Conservation (phyloP, 2,329 filamentous ascomycete species). For the Dactylellina haptotyla region DNA sequence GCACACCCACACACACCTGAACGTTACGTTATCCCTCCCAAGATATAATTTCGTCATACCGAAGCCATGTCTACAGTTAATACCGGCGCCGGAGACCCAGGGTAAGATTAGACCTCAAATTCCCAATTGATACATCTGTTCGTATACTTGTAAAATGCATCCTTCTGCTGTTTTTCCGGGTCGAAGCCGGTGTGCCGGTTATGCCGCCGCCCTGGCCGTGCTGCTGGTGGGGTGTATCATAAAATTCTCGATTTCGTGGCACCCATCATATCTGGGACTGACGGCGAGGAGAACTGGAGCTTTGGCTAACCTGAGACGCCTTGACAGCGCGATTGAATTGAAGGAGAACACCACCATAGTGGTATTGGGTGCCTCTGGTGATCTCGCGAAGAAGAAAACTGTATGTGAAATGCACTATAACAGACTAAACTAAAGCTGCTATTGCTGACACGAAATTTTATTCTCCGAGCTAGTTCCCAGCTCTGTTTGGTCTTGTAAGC, state of each 20-base stretch:
- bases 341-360: constrained; percentile 98
- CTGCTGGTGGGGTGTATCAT: not conserved
- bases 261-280: not conserved
- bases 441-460: constrained; percentile 4
- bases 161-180: constrained; percentile 18
- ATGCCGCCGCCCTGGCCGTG: constrained; percentile 7
- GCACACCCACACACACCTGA: constrained; percentile 8
- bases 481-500: constrained; percentile 95
- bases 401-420: constrained; percentile 65
- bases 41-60: constrained; percentile 29
- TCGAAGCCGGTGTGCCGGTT: not conserved
- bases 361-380: constrained; percentile 94
- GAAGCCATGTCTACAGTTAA: constrained; percentile 32
- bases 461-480: constrained; percentile 76
- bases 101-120: constrained; percentile 31
- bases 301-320: constrained; percentile 9
- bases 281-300: not conserved
- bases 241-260: not conserved
- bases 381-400: constrained; percentile 99
- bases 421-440: not conserved
- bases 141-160: not conserved
- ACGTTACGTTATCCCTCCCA: not conserved
- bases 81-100: constrained; percentile 21
- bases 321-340: constrained; percentile 82
- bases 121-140: not conserved